Evolutionary conservation across 2,329 filamentous ascomycete species (phyloP).

Genomic region (Fusarium aywerte): DNA sequence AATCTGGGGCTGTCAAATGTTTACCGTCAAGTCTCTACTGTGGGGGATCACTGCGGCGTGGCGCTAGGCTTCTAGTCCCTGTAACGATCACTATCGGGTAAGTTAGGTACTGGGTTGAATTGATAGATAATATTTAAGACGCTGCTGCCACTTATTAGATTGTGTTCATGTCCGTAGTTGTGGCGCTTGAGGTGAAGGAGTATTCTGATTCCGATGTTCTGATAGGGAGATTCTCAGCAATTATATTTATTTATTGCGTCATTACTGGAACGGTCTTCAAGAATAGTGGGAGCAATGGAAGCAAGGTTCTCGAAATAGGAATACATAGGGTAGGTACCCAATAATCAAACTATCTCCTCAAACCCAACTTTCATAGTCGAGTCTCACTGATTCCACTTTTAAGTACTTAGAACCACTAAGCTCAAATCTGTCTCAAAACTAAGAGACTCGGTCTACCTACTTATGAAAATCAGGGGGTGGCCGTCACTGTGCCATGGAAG

Average conservation of each 20-base stretch:
- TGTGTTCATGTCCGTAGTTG: background rate
- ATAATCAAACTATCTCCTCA: background rate
- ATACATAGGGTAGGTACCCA: background rate
- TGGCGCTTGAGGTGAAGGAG: constrained; percentile 3
- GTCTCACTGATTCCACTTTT: background rate
- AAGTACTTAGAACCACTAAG: background rate
- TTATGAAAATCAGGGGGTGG: background rate
- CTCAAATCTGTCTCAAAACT: background rate
- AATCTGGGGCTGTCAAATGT: constrained; percentile 12
- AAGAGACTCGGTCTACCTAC: background rate
- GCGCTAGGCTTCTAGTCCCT: constrained; percentile 36
- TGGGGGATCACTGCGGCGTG: constrained; percentile 35
- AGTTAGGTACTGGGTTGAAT: background rate
- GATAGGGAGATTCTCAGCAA: background rate
- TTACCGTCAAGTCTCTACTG: constrained; percentile 5
- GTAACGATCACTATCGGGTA: constrained; percentile 13
- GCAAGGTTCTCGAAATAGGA: background rate
- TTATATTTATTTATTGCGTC: background rate
- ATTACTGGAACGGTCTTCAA: too few species aligned
- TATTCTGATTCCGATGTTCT: constrained; percentile 1
- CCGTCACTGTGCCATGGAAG: background rate
- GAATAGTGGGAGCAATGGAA: background rate
- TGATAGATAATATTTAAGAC: background rate
- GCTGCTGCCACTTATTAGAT: constrained; percentile 13
- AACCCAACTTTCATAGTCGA: too few species aligned